Conservation (phyloP, 345 rosid genomes). For the Pelargonium nanum region DNA sequence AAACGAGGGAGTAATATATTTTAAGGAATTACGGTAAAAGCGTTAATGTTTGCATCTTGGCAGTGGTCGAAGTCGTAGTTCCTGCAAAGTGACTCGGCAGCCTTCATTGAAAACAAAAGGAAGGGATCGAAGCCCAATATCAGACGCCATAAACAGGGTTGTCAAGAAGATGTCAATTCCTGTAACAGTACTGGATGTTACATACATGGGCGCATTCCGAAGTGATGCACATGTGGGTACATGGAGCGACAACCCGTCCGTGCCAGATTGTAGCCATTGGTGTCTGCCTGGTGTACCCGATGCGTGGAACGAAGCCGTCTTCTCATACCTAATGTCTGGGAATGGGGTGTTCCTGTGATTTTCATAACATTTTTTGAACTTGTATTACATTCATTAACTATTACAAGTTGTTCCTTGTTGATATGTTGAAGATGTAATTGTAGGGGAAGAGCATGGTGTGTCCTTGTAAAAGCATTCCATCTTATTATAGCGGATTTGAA, state of each 20-base stretch:
- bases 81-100: constrained; percentile 45
- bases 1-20: background rate
- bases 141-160: constrained; percentile 29
- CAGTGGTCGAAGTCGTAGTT: constrained; percentile 32
- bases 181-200: constrained; percentile 45
- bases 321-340: constrained; percentile 25
- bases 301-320: constrained; percentile 49
- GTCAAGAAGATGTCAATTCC: constrained; percentile 31
- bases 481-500: too few relatives aligned
- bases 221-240: constrained; percentile 56
- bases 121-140: constrained; percentile 36
- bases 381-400: background rate
- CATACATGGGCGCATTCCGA: constrained; percentile 57
- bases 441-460: too few relatives aligned
- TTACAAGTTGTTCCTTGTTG: background rate
- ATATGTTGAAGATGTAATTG: too few relatives aligned
- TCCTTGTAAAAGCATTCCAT: too few relatives aligned
- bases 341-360: constrained; percentile 1
- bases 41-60: constrained; percentile 6
- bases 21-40: background rate
- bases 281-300: constrained; percentile 78
- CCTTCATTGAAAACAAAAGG: constrained; percentile 36
- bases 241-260: constrained; percentile 54
- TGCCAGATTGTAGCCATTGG: constrained; percentile 72
- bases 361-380: background rate